Conservation (phyloP, 805 yeast genomes). For the Priceomyces fermenticarens region DNA sequence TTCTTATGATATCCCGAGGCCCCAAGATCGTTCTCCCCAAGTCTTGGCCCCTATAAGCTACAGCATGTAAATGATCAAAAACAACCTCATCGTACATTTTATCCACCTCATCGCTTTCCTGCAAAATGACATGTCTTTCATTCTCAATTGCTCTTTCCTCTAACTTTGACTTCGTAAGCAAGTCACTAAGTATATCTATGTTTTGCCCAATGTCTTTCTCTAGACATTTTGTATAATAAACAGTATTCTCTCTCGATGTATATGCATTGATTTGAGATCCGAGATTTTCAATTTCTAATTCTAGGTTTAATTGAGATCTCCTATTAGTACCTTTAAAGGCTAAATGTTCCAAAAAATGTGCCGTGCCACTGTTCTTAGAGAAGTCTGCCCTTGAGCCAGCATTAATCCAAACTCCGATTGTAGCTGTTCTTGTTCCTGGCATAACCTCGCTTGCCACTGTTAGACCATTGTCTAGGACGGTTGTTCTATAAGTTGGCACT, state of each 20-base stretch:
- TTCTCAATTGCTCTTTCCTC: slow-evolving; percentile 86
- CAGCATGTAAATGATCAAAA: slow-evolving; percentile 93
- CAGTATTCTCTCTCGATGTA: slow-evolving; percentile 96
- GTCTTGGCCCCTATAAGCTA: slow-evolving; percentile 86
- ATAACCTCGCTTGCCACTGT: slow-evolving; percentile 89
- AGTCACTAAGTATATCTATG: slow-evolving; percentile 85
- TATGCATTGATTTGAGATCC: slow-evolving; percentile 99
- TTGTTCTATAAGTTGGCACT: slow-evolving; percentile 44
- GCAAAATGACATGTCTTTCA: slow-evolving; percentile 92
- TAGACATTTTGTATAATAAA: slow-evolving; percentile 88
- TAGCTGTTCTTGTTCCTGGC: slow-evolving; percentile 89
- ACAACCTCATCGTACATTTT: slow-evolving; percentile 98
- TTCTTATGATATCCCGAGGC: slow-evolving; percentile 82
- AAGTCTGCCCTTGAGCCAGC: slow-evolving; percentile 98
- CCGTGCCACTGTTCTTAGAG: slow-evolving; percentile 84
- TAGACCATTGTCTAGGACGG: slow-evolving; percentile 83
- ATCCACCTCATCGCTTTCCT: slow-evolving; percentile 97
- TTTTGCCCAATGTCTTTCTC: slow-evolving; percentile 78
- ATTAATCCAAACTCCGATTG: slow-evolving; percentile 98
- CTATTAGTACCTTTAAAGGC: slow-evolving; percentile 91
- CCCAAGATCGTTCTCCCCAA: slow-evolving; percentile 96
- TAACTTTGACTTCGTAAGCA: slow-evolving; percentile 79
- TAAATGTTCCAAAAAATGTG: slow-evolving; percentile 94
- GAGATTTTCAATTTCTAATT: slow-evolving; percentile 89
- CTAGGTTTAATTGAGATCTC: slow-evolving; percentile 79